phyloP scores from a whole-genome alignment of 495 filamentous ascomycete species.

The Aspergillus baeticus region DNA sequence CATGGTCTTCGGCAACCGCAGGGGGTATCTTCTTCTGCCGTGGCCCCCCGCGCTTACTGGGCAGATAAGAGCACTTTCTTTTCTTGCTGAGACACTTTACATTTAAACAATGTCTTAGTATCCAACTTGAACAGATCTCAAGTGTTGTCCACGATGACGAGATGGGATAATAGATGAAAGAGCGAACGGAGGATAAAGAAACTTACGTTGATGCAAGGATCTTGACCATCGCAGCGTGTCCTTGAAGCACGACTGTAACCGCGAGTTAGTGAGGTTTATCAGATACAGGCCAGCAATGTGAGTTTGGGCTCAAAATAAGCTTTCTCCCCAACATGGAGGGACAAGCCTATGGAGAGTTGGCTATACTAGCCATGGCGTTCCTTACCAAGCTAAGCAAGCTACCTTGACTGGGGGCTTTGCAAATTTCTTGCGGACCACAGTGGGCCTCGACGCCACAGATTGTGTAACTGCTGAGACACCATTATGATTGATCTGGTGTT shows the following conservation, averaged over 20 bases:
- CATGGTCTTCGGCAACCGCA: constrained; percentile 21
- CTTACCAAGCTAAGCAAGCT: constrained; percentile 62
- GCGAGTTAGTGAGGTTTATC: constrained; percentile 9
- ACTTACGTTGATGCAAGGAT: constrained; percentile 57
- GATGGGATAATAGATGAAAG: background rate
- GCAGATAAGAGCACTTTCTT: constrained; percentile 53
- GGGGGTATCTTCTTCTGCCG: constrained; percentile 45
- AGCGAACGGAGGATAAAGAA: background rate
- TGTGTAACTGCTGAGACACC: constrained; percentile 23
- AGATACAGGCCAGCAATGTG: background rate
- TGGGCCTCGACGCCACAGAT: constrained; percentile 20
- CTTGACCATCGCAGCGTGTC: constrained; percentile 58
- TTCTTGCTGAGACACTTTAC: constrained; percentile 53
- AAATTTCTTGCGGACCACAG: constrained; percentile 45
- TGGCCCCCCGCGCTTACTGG: constrained; percentile 57
- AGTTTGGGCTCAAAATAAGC: constrained; percentile 7
- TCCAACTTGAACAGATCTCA: constrained; percentile 3
- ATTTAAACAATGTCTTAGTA: constrained; percentile 3
- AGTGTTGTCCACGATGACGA: background rate
- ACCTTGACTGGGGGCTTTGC: constrained; percentile 62
- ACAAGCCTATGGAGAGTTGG: background rate
- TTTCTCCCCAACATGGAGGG: background rate
- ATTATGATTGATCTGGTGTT: constrained; percentile 11
- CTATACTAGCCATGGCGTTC: constrained; percentile 11
- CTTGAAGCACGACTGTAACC: constrained; percentile 52